Evolutionary conservation across 768 basidiomycete genomes (phyloP), one percentile per base, ranked within the genome.

Genomic region (Hericium erinaceus): DNA sequence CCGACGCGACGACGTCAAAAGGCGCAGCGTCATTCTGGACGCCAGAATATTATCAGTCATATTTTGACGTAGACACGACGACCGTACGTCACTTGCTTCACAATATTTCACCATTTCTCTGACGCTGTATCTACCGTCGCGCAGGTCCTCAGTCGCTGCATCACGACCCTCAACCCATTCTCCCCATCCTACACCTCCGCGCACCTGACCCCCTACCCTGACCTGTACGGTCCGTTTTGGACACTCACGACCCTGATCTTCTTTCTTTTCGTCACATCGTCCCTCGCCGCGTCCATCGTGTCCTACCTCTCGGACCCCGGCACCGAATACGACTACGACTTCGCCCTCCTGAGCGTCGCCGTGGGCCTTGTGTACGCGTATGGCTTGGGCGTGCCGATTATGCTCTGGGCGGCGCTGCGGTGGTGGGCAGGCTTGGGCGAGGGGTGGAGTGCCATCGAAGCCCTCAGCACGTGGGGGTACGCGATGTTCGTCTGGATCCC

Each of bases 211-310:
- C 87, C 87, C 46, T 77, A 84, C 44, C 68, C 77, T 15, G 89
- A 91, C 68, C 80, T 91, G 41, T 88, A 90, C 68, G 95, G 95
- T 0, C 94, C 95, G 1, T 98, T 99, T 75, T 99, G 95, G 95
- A 92, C 95, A 0, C 80, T 97, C 39, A 95, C 94, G 1, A 98
- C 95, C 0, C 83, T 99, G 60, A 87, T 97, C 48, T 92, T 98
- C 67, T 79, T 87, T 0, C 83, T 98, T 58, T 98, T 95, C 76
- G 82, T 97, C 58, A 95, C 89, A 24, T 97, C 95, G 1, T 93
- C 91, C 38, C 85, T 98, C 40, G 91, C 87, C 8, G 84, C 91
- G 15, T 92, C 92, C 50, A 87, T 98, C 63, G 77, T 87, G 2
- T 80, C 83, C n/a, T 98, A 93, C 72, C 81, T 98, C 41, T 88